These are phyloP conservation scores for Vinca minor DNA, from an alignment of 257 asterid genomes.

Conservation along the genomic window DNA sequence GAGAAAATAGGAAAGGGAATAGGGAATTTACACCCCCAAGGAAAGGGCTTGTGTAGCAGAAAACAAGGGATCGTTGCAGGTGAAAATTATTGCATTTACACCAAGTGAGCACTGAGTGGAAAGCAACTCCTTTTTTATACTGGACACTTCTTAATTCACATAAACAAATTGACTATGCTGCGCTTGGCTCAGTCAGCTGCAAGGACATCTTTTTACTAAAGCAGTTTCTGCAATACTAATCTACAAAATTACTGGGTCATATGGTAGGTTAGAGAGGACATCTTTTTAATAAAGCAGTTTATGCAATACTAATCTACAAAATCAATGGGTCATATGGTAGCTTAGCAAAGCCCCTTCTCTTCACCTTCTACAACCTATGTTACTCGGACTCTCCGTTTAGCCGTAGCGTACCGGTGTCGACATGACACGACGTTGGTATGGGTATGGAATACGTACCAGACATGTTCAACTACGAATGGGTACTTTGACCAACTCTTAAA, in stretches of 20 bases:
- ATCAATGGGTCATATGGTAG: too few relatives aligned
- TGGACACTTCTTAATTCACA: neutral
- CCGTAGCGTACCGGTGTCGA: too few relatives aligned
- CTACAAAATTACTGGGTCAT: neutral
- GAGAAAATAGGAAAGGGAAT: neutral
- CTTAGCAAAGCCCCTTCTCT: neutral
- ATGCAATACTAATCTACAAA: too few relatives aligned
- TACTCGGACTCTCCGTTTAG: too few relatives aligned
- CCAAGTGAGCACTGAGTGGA: neutral
- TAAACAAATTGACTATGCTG: neutral
- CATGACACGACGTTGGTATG: too few relatives aligned
- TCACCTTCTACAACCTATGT: neutral
- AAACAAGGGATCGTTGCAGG: neutral
- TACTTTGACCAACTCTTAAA: too few relatives aligned
- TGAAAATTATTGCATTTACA: neutral
- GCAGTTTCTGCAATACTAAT: too few relatives aligned
- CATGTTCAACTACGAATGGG: too few relatives aligned
- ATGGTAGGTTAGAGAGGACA: too few relatives aligned
- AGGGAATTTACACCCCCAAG: neutral
- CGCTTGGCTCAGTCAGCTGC: neutral
- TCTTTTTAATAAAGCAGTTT: too few relatives aligned
- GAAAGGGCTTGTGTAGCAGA: neutral
- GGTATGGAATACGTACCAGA: too few relatives aligned
- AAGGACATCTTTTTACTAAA: neutral
- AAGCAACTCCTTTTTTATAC: neutral